Percentiles rank a stretch among this genome's conserved stretches.
Conservation (phyloP, 2,329 filamentous ascomycete species). For the Didymella arachidicola region DNA sequence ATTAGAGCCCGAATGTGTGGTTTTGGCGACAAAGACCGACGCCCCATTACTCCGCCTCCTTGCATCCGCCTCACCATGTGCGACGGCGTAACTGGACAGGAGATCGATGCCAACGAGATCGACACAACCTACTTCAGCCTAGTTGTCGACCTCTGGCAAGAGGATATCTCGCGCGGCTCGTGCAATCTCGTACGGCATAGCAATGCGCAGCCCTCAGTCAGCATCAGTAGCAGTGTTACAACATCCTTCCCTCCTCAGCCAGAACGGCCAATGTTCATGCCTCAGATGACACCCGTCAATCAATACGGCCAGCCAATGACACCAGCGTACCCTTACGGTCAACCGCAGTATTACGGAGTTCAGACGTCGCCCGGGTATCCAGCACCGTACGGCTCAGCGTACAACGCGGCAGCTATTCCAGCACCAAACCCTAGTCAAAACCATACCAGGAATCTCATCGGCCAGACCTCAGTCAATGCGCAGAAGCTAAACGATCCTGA, state of each 20-base stretch:
- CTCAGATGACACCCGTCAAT: constrained; percentile 43
- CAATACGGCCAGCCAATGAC: constrained; percentile 50
- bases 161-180: constrained; percentile 67
- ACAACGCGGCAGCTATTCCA: constrained; percentile 26
- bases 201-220: constrained; percentile 67
- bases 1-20: constrained; percentile 96
- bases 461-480: constrained; percentile 87
- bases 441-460: constrained; percentile 93
- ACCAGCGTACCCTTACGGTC: constrained; percentile 16
- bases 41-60: constrained; percentile 94
- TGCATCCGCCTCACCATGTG: constrained; percentile 85
- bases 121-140: constrained; percentile 73
- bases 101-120: constrained; percentile 80
- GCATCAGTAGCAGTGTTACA: constrained; percentile 81
- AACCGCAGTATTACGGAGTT: constrained; percentile 19
- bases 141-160: constrained; percentile 73
- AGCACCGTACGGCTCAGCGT: constrained; percentile 20
- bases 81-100: constrained; percentile 76
- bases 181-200: constrained; percentile 71
- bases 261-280: constrained; percentile 44
- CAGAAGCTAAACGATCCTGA: constrained; percentile 81
- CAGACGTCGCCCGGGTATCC: constrained; percentile 32
- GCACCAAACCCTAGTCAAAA: constrained; percentile 61
- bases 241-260: constrained; percentile 73
- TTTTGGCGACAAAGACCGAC: constrained; percentile 97